A percentile compares a stretch with the other conserved stretches of the same genome.
These are phyloP conservation scores for Aspergillus latus DNA, from an alignment of 2,329 filamentous ascomycete genomes.

Conservation along the genomic window DNA sequence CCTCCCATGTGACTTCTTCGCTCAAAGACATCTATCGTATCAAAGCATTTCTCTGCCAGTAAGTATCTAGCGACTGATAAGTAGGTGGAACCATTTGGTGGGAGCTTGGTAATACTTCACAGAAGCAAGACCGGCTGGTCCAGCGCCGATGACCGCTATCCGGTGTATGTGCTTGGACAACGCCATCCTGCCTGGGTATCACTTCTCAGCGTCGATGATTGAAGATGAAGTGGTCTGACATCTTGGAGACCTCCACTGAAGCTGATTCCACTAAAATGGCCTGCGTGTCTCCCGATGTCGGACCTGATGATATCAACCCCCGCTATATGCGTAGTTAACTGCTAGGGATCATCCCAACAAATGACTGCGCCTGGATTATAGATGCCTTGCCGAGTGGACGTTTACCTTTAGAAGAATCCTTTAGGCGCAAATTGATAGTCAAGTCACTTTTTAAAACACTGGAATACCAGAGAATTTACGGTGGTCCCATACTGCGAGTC, in stretches of 20 bases:
- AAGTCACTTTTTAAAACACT: no score
- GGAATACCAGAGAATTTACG: no score
- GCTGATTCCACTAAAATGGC: slow-evolving; percentile 1
- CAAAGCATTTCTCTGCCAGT: slow-evolving; percentile 67
- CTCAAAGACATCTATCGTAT: slow-evolving; percentile 75
- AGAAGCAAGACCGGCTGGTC: slow-evolving; percentile 73
- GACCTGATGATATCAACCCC: neutral
- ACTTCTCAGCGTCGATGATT: neutral
- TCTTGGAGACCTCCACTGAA: neutral
- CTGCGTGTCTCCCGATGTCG: slow-evolving; percentile 3
- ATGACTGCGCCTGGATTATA: neutral
- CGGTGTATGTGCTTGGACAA: slow-evolving; percentile 28
- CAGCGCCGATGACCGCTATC: slow-evolving; percentile 79
- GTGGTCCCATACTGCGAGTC: no score
- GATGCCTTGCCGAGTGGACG: neutral
- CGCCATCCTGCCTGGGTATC: slow-evolving; percentile 19
- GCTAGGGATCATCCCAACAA: neutral
- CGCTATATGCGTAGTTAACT: neutral
- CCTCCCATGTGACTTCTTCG: slow-evolving; percentile 76
- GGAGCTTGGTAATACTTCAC: slow-evolving; percentile 57
- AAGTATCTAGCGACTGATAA: slow-evolving; percentile 59
- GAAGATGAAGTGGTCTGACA: neutral
- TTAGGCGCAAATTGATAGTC: no score
- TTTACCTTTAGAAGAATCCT: neutral
- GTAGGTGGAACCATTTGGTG: slow-evolving; percentile 1